Percentiles rank a stretch among this genome's conserved stretches.
Evolutionary conservation across 441 rosid genomes (phyloP).

Genomic region (Mallotus repandus): DNA sequence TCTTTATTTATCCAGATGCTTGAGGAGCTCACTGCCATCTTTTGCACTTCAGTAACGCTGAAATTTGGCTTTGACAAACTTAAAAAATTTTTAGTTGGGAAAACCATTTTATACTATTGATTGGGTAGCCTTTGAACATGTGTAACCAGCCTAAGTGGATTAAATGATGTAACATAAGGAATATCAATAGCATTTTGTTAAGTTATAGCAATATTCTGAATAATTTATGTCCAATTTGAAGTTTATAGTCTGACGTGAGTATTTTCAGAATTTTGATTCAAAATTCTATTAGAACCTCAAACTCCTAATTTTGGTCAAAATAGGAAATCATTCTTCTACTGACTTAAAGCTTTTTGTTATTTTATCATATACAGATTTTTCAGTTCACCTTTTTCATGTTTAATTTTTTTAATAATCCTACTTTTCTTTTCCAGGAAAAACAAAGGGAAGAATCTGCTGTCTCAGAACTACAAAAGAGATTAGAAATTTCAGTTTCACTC

Average conservation of each 20-base stretch:
- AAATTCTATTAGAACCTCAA: not conserved
- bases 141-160: not conserved
- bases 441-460: slow-evolving; percentile 48
- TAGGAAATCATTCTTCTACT: not conserved
- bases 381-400: slow-evolving; percentile 5
- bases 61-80: not conserved
- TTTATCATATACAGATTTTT: not conserved
- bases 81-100: not conserved
- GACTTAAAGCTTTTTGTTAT: not conserved
- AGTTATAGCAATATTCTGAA: not conserved
- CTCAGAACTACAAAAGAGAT: slow-evolving; percentile 59
- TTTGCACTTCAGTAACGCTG: not conserved
- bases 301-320: not conserved
- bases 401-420: slow-evolving; percentile 8
- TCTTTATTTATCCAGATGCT: not conserved
- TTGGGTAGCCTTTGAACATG: not conserved
- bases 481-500: slow-evolving; percentile 56
- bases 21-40: slow-evolving; percentile 4
- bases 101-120: not conserved
- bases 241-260: not conserved
- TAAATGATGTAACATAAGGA: not conserved
- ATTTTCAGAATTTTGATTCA: not conserved
- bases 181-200: not conserved
- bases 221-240: not conserved
- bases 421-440: slow-evolving; percentile 49